Evolutionary conservation across 176 grass and related monocot genomes (phyloP).

Genomic region (Carex cristatella): DNA sequence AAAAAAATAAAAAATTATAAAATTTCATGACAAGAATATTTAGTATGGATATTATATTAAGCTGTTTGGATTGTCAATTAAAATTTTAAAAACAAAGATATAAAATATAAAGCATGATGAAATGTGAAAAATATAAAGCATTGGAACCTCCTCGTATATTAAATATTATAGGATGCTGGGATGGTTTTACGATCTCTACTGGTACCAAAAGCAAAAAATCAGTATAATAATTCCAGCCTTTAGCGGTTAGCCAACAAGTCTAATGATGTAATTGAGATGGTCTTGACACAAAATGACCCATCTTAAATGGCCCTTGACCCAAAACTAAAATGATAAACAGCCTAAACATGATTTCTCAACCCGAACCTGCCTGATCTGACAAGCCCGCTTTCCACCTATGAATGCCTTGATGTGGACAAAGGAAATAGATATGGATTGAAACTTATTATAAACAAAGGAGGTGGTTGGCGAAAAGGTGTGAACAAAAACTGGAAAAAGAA

Average conservation of each 20-base stretch:
- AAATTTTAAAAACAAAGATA: no score
- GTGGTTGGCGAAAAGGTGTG: neutral
- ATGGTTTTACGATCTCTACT: neutral
- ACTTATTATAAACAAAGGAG: neutral
- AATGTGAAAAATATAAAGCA: no score
- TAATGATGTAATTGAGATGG: neutral
- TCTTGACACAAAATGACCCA: neutral
- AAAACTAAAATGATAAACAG: neutral
- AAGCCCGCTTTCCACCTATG: neutral
- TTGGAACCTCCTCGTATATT: no score
- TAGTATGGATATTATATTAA: no score
- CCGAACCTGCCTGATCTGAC: neutral
- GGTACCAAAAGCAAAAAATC: neutral
- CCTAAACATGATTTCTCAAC: neutral
- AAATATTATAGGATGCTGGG: neutral
- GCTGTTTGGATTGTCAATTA: no score
- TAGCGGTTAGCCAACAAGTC: neutral
- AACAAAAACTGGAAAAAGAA: constrained; percentile 1
- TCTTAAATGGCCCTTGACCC: neutral
- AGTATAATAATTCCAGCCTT: neutral
- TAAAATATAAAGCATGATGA: no score
- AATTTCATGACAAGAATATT: no score
- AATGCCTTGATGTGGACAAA: neutral
- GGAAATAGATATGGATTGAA: neutral
- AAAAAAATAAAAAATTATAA: no score